phyloP scores from a whole-genome alignment of 345 rosid species.

The Eucalyptus tenuipes region DNA sequence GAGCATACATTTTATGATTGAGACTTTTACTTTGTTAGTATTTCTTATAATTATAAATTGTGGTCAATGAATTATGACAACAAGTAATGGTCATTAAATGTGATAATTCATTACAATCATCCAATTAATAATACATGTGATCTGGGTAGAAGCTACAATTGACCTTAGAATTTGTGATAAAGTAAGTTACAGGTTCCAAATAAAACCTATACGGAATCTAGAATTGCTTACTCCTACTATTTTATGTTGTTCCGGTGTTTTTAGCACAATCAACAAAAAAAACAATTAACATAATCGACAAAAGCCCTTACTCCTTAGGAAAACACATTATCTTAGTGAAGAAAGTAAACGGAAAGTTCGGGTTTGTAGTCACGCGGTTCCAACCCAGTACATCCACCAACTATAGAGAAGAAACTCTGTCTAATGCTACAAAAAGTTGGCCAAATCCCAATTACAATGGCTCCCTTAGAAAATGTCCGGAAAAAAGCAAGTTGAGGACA shows the following conservation, averaged over 20 bases:
- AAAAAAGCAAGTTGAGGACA: background rate
- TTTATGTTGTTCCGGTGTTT: background rate
- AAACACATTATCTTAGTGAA: background rate
- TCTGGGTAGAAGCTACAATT: rapidly evolving
- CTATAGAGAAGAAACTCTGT: background rate
- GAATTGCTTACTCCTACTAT: rapidly evolving
- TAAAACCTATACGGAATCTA: no score
- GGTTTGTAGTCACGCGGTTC: background rate
- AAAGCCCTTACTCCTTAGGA: background rate
- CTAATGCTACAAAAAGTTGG: background rate
- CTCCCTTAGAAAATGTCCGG: background rate
- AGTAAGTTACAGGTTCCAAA: rapidly evolving
- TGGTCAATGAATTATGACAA: no score
- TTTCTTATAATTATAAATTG: no score
- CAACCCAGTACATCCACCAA: background rate
- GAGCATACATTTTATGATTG: rapidly evolving
- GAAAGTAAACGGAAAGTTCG: background rate
- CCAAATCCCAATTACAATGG: background rate
- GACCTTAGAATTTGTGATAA: rapidly evolving
- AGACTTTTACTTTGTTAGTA: no score
- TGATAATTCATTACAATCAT: no score
- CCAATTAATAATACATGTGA: no score
- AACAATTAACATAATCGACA: background rate
- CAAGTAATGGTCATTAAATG: no score
- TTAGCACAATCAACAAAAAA: background rate